Percentiles rank a stretch among this genome's conserved stretches.
Conservation (phyloP, 768 basidiomycete species). For the Mycena sanguinolenta region DNA sequence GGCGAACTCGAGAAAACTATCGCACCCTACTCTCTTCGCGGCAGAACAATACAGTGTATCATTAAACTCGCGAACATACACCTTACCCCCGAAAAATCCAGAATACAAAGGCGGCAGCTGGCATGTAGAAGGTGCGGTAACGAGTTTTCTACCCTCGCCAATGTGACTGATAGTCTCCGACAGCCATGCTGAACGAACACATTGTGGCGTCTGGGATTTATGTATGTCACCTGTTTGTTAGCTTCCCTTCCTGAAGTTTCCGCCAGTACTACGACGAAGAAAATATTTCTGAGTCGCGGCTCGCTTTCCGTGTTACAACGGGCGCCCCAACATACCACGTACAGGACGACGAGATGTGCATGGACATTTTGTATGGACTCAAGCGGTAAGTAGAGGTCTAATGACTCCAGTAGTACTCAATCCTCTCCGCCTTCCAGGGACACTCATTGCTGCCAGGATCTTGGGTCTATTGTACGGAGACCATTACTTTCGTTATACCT, state of each 20-base stretch:
- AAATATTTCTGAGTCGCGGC: slow-evolving; percentile 48
- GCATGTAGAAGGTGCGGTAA: slow-evolving; percentile 46
- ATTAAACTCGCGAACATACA: slow-evolving; percentile 53
- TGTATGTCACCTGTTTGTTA: neutral
- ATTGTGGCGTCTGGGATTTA: slow-evolving; percentile 23
- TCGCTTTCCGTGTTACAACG: slow-evolving; percentile 48
- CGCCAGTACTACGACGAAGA: slow-evolving; percentile 43
- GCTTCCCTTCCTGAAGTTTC: neutral
- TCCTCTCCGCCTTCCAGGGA: neutral
- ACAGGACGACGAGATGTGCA: slow-evolving; percentile 38
- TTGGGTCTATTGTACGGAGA: slow-evolving; percentile 42
- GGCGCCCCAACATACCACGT: slow-evolving; percentile 33
- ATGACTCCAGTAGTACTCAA: no score
- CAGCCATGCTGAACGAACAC: slow-evolving; percentile 8
- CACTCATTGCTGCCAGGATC: slow-evolving; percentile 23
- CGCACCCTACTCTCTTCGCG: slow-evolving; percentile 28
- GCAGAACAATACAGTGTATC: slow-evolving; percentile 47
- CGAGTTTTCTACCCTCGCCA: neutral
- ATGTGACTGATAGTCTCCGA: neutral
- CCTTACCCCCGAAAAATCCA: slow-evolving; percentile 43
- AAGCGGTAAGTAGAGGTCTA: slow-evolving; percentile 20
- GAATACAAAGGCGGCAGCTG: slow-evolving; percentile 48
- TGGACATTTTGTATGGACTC: slow-evolving; percentile 27
- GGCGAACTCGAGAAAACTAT: slow-evolving; percentile 26
- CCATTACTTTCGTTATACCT: neutral